Conservation (phyloP, 495 filamentous ascomycete genomes). For the Bathelium albidoporum region DNA sequence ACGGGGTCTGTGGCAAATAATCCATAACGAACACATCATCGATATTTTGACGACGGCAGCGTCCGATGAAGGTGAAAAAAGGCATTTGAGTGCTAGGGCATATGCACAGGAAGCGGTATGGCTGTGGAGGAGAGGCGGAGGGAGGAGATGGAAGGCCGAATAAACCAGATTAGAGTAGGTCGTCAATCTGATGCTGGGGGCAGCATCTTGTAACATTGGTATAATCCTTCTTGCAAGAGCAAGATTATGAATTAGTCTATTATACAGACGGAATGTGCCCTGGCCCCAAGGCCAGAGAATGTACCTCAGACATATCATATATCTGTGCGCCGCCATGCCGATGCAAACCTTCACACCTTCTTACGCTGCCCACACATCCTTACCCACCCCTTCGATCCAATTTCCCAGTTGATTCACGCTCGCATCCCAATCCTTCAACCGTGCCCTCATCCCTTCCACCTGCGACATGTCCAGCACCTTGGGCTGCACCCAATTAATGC, state of each 20-base stretch:
- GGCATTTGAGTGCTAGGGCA: constrained; percentile 55
- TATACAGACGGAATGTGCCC: not conserved
- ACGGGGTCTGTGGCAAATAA: constrained; percentile 35
- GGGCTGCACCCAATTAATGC: constrained; percentile 98
- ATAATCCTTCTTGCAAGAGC: not conserved
- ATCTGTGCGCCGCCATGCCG: not conserved
- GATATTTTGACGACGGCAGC: constrained; percentile 62
- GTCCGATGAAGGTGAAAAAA: constrained; percentile 36
- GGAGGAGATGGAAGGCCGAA: constrained; percentile 33
- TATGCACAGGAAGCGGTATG: constrained; percentile 88
- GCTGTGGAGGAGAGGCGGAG: constrained; percentile 77
- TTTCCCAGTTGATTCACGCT: constrained; percentile 90
- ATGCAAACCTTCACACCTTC: not conserved
- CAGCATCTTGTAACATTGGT: no score
- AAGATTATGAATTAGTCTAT: not conserved
- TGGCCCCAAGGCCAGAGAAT: not conserved
- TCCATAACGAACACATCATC: constrained; percentile 68
- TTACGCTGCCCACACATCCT: constrained; percentile 21
- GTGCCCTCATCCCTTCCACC: constrained; percentile 83
- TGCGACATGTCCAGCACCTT: constrained; percentile 93
- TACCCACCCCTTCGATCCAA: constrained; percentile 61
- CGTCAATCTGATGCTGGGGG: no score
- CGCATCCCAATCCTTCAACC: constrained; percentile 86
- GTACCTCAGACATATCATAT: not conserved
- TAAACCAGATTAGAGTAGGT: no score